Conservation (phyloP, 257 asterid genomes). For the Lycium ferocissimum region DNA sequence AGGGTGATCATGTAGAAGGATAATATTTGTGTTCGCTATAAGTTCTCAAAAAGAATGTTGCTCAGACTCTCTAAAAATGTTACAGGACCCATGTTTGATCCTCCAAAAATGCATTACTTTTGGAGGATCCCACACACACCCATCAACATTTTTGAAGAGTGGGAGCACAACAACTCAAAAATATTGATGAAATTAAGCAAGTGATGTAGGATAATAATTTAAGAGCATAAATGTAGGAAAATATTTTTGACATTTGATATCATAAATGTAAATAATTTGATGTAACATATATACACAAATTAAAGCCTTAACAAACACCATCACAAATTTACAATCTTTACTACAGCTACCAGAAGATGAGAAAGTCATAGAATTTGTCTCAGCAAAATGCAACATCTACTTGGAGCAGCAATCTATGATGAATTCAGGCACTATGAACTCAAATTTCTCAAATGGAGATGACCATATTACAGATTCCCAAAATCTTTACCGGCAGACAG, state of each 20-base stretch:
- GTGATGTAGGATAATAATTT: too few relatives aligned
- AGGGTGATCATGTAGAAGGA: background rate
- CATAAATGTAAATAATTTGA: background rate
- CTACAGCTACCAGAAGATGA: conserved; percentile 75
- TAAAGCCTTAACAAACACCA: background rate
- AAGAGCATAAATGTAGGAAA: background rate
- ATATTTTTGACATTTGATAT: background rate
- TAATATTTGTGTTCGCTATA: background rate
- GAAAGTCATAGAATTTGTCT: conserved; percentile 58
- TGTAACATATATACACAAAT: background rate
- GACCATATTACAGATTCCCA: conserved; percentile 36
- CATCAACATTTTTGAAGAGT: too few relatives aligned
- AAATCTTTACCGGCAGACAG: conserved; percentile 21
- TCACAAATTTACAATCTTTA: conserved; percentile 5
- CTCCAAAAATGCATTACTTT: too few relatives aligned
- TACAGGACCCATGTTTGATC: too few relatives aligned
- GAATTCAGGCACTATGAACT: conserved; percentile 37
- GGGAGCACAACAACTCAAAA: background rate
- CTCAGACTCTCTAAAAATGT: too few relatives aligned
- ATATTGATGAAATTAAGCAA: background rate
- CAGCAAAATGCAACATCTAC: conserved; percentile 57
- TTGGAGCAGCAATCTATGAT: conserved; percentile 58
- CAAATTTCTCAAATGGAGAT: conserved; percentile 26
- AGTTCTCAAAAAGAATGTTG: too few relatives aligned
- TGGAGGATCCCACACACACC: too few relatives aligned